A percentile compares a stretch with the other conserved stretches of the same genome.
phyloP scores from a whole-genome alignment of 108 stramenopile species.

The Schizochytrium sp. region DNA sequence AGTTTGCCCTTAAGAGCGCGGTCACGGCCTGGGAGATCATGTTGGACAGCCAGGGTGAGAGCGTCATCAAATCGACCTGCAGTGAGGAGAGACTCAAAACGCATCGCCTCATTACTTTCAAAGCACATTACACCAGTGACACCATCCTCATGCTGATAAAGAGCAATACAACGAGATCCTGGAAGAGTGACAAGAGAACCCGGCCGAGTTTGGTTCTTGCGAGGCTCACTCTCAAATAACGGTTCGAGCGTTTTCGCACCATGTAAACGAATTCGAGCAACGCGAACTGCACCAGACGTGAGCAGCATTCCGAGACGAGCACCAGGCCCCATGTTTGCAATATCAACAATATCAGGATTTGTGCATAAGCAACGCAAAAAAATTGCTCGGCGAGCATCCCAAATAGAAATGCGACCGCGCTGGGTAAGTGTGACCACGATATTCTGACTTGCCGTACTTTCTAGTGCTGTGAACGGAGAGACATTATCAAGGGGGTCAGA shows the following conservation, averaged over 20 bases:
- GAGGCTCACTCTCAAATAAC: neutral
- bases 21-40: neutral
- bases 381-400: neutral
- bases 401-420: neutral
- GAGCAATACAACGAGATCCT: neutral
- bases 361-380: conserved; percentile 1
- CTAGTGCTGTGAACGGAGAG: conserved; percentile 3
- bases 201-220: neutral
- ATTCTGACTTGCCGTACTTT: neutral
- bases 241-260: neutral
- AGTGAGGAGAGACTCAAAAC: conserved; percentile 21
- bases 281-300: neutral
- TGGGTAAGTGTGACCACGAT: neutral
- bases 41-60: neutral
- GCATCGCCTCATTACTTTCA: conserved; percentile 39
- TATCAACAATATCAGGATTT: neutral
- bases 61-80: conserved; percentile 40
- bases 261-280: neutral
- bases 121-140: conserved; percentile 1
- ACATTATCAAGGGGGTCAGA: neutral
- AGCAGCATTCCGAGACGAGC: neutral
- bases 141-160: neutral
- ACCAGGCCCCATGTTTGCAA: neutral
- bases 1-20: conserved; percentile 34
- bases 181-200: neutral